Evolutionary conservation across 495 filamentous ascomycete genomes (phyloP).

Genomic region (Hypoxylon subgilvum): DNA sequence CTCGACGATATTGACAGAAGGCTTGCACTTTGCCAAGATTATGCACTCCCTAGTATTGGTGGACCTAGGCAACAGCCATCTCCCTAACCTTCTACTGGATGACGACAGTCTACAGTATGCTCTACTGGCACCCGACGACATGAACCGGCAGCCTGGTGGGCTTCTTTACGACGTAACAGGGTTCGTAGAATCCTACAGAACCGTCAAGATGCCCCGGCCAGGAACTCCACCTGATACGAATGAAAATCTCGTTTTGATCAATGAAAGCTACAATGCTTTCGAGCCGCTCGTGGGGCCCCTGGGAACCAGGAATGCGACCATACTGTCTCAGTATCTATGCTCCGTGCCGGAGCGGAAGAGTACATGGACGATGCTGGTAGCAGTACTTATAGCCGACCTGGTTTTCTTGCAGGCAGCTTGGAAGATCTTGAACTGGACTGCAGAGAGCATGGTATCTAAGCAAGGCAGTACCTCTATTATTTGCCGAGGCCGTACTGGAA

Average conservation of each 20-base stretch:
- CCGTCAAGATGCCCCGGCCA: neutral
- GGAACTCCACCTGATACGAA: neutral
- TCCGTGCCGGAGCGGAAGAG: constrained; percentile 10
- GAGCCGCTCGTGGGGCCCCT: neutral
- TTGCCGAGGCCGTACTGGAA: neutral
- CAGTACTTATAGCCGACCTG: constrained; percentile 1
- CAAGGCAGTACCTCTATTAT: neutral
- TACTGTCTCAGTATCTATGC: constrained; percentile 9
- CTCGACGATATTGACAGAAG: constrained; percentile 3
- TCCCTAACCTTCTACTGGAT: constrained; percentile 3
- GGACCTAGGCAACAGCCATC: constrained; percentile 3
- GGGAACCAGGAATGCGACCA: constrained; percentile 5
- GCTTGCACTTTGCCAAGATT: constrained; percentile 8
- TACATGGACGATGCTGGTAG: constrained; percentile 8
- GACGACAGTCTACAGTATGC: constrained; percentile 5
- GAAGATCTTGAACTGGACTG: neutral
- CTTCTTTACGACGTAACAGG: neutral
- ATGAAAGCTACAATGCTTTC: constrained; percentile 6
- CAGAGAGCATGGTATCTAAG: constrained; percentile 1
- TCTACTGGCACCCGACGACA: constrained; percentile 4
- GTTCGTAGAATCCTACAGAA: constrained; percentile 2
- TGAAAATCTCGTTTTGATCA: neutral
- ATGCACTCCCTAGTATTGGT: constrained; percentile 8
- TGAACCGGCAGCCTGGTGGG: neutral
- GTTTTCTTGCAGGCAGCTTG: constrained; percentile 10